Base-by-base conservation (phyloP, 345 rosid species). In the Salix caprea region DNA sequence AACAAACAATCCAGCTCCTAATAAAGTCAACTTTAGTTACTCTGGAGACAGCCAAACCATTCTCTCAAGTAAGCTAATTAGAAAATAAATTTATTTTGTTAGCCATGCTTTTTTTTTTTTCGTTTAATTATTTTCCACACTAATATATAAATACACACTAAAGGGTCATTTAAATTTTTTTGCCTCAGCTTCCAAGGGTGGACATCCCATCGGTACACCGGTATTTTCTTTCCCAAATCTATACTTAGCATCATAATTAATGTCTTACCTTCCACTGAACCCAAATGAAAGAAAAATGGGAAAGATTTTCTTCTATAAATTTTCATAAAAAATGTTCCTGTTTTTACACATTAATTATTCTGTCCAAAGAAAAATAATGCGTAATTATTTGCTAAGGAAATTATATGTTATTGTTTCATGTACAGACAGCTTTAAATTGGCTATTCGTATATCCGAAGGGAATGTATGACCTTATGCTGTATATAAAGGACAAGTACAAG, bases 361-460 rank as follows among this genome's bases (percentile, higher is more conserved):
- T 40, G 44, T 40, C 12, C 44, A 40, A 40, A 40, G 36, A 9
- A 40, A 11, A 40, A 40, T 2, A 40, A 11, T 0, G 44, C 0
- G 44, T 40, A 40, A 40, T 40, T 40, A 40, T 40, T 40, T 40
- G 7, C 39, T 42, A 67, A 69, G 12, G 54, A 18, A 4, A 7
- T 39, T n/a, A 1, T 44, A 10, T 71, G 14, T 44, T 60, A 30
- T 18, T 72, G 58, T 37, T 68, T 76, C 74, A 65, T 6, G 36
- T 34, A 34, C 76, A 87, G 88, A 80, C 85, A 64, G 79, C 24
- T 13, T 66, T 50, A 24, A 73, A 34, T 64, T 85, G 86, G 87
- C 70, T 84, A 56, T 85, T 77, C 73, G 30, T 82, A 18, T 78
- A 78, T 54, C 90, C 88, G 19, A 64, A 76, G 58, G 88, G 88